These are phyloP conservation scores for Otatea glauca DNA, from an alignment of 176 grass and related monocot species.

Conservation along the genomic window DNA sequence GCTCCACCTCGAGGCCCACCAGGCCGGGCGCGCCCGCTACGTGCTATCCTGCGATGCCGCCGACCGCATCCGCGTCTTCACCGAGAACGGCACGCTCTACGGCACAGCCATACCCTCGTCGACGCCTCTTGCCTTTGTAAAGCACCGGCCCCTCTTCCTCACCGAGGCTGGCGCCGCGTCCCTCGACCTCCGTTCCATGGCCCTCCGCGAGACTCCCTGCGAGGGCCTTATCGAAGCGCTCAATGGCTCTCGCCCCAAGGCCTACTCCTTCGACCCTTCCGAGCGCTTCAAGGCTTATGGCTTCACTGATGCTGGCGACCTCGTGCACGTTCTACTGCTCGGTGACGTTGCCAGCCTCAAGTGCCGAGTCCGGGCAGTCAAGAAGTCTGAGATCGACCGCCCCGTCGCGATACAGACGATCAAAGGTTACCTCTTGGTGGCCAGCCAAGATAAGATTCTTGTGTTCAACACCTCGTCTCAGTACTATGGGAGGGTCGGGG, in stretches of 20 bases:
- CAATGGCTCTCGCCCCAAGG: constrained; percentile 67
- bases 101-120: constrained; percentile 82
- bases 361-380: constrained; percentile 74
- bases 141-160: constrained; percentile 91
- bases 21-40: constrained; percentile 66
- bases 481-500: constrained; percentile 81
- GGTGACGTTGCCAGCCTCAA: constrained; percentile 89
- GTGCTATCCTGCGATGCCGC: constrained; percentile 72
- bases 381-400: constrained; percentile 67
- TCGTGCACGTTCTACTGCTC: constrained; percentile 79
- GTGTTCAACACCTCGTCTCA: constrained; percentile 93
- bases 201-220: constrained; percentile 73
- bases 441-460: constrained; percentile 74
- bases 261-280: constrained; percentile 81
- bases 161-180: constrained; percentile 78
- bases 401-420: constrained; percentile 73
- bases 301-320: constrained; percentile 72
- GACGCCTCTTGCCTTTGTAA: constrained; percentile 78
- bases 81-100: constrained; percentile 92
- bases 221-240: constrained; percentile 62
- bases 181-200: constrained; percentile 85
- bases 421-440: constrained; percentile 82
- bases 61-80: constrained; percentile 86
- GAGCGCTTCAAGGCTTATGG: constrained; percentile 94
- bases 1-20: constrained; percentile 78